Percentiles rank a stretch among this genome's conserved stretches.
Conservation (phyloP, 441 rosid species). For the Breynia disticha region DNA sequence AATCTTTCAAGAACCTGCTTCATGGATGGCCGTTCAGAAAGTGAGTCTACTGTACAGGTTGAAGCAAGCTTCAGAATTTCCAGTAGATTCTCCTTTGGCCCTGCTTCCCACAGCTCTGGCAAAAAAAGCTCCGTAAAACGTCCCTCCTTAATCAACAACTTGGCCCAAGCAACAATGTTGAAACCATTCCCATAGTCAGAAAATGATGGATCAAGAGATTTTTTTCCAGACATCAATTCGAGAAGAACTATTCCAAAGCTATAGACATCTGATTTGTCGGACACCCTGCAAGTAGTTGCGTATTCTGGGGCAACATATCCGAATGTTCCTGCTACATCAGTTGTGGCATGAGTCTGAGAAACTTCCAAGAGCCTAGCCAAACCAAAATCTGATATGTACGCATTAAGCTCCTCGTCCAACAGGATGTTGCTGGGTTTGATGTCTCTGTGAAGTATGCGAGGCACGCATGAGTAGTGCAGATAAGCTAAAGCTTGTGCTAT, state of each 20-base stretch:
- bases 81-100: conserved; percentile 37
- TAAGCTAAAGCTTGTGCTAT: conserved; percentile 58
- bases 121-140: conserved; percentile 39
- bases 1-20: conserved; percentile 43
- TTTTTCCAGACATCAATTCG: conserved; percentile 57
- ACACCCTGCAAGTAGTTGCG: conserved; percentile 64
- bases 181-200: conserved; percentile 52
- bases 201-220: conserved; percentile 61
- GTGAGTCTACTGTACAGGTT: conserved; percentile 44
- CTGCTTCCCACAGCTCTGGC: conserved; percentile 41
- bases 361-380: conserved; percentile 58
- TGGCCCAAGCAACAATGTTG: conserved; percentile 61
- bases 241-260: conserved; percentile 56
- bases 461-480: conserved; percentile 53
- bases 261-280: conserved; percentile 66
- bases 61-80: conserved; percentile 46
- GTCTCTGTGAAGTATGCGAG: conserved; percentile 58
- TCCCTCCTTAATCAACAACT: conserved; percentile 40
- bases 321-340: conserved; percentile 67
- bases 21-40: conserved; percentile 43
- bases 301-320: conserved; percentile 76
- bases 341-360: conserved; percentile 64
- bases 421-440: conserved; percentile 70
- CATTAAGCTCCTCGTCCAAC: conserved; percentile 51
- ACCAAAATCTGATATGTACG: conserved; percentile 65